A percentile compares a stretch with the other conserved stretches of the same genome.
phyloP scores from a whole-genome alignment of 139 green algal genomes.

The Tetradesmus obliquus region DNA sequence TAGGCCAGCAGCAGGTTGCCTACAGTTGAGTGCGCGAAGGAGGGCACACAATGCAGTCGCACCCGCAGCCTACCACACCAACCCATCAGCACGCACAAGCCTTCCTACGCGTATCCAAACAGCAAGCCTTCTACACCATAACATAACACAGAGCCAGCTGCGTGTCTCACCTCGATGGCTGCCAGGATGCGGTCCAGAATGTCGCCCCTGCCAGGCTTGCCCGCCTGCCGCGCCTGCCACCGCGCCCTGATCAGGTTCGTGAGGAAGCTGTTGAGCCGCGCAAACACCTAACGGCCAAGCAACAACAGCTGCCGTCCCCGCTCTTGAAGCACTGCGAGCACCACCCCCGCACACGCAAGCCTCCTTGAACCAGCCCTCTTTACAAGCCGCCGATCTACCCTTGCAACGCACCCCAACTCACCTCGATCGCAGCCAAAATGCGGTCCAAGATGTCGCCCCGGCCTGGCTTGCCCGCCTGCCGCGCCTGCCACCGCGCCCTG shows the following conservation, averaged over 20 bases:
- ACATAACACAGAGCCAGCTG: too few species aligned
- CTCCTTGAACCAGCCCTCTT: too few species aligned
- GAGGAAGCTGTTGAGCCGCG: constrained; percentile 87
- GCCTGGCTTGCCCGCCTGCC: constrained; percentile 39
- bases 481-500: constrained; percentile 55
- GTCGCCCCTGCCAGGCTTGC: constrained; percentile 57
- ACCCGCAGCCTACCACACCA: too few species aligned
- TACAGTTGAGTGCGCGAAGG: background rate
- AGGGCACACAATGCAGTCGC: background rate
- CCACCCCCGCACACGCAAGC: too few species aligned
- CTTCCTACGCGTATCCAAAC: background rate
- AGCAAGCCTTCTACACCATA: too few species aligned
- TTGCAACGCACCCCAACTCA: background rate
- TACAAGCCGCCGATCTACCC: background rate
- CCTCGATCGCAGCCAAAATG: constrained; percentile 76
- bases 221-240: constrained; percentile 54
- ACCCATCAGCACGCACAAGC: background rate
- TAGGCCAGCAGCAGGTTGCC: too few species aligned
- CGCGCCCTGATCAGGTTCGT: constrained; percentile 47
- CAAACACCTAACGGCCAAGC: too few species aligned
- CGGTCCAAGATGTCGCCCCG: constrained; percentile 84
- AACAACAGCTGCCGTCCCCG: too few species aligned
- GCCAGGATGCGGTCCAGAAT: constrained; percentile 87
- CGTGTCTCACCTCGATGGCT: constrained; percentile 60
- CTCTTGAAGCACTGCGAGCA: too few species aligned